Conservation (phyloP, 495 filamentous ascomycete genomes). For the Daldinia grandis region DNA sequence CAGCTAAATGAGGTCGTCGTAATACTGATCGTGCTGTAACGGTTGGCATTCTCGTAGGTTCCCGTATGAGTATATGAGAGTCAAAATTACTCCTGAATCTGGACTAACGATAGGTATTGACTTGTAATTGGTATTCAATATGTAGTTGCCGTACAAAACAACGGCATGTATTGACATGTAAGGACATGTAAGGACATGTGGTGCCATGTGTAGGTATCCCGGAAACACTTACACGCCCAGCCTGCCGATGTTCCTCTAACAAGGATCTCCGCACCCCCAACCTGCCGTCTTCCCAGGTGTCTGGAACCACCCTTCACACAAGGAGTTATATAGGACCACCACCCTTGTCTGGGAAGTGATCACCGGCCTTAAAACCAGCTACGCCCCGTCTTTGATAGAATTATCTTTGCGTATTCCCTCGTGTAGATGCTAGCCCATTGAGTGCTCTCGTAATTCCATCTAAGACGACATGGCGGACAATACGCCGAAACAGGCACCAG, state of each 20-base stretch:
- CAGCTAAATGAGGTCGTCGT: not conserved
- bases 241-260: constrained; percentile 21
- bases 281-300: constrained; percentile 29
- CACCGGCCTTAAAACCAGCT: constrained; percentile 2
- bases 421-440: not conserved
- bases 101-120: not conserved
- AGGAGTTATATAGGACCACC: constrained; percentile 17
- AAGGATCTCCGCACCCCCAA: constrained; percentile 37
- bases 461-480: constrained; percentile 30
- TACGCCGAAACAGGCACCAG: constrained; percentile 5
- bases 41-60: not conserved
- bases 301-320: constrained; percentile 31
- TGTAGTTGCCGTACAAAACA: not conserved
- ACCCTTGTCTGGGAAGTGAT: constrained; percentile 3
- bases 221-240: constrained; percentile 17
- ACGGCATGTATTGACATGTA: not conserved
- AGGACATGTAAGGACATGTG: no score
- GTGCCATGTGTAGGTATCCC: constrained; percentile 2
- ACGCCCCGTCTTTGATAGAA: not conserved
- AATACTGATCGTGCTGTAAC: not conserved
- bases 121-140: not conserved
- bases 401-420: not conserved
- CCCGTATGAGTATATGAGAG: not conserved
- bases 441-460: not conserved
- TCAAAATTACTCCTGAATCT: not conserved